Evolutionary conservation across 768 basidiomycete species (phyloP), one percentile per base, ranked within the genome.

Genomic region (Suillus paluster): DNA sequence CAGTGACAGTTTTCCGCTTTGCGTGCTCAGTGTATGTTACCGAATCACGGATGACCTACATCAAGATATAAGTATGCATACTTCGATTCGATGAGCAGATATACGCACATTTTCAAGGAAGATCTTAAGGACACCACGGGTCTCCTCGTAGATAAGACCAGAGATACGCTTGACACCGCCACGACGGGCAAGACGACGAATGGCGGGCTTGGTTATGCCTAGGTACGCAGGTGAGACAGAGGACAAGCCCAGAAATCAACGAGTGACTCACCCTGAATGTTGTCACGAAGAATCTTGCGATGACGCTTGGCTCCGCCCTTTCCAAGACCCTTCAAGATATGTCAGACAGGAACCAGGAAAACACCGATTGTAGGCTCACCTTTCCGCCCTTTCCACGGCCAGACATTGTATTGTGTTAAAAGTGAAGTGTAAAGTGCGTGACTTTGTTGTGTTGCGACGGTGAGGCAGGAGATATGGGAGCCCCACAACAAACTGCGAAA

Each of bases 21-120:
- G 95, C 95, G 79, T 98, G 95, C 78, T 98, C 95, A 58, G 95
- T 97, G 87, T 98, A 97, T 77, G 95, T 97, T 68, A 97, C 96
- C 60, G 94, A 95, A 75, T 97, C 95, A 69, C 95, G 92, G 73
- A 97, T 96, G 68, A 96, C 89, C 90, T 92, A 68, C 4, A 56
- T 36, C 23, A 50, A 64, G 58, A 17, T 1, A 25, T 65, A 52
- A 70, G 54, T 5, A 38, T 39, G 39, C 49, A 41, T 48, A 12
- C 36, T 60, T 46, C 30, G 4, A 10, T 17, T 38, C 5, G 9
- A 36, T 4, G 14, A 48, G 46, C 12, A 64, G 6, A 34, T n/a
- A 19, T 64, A 81, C 87, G 63, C 63, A 90, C 89, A 65, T 91
- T 92, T 79, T 94, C 92, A 46, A 95, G 85, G 89, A 94, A 96